phyloP scores from a whole-genome alignment of 2,329 filamentous ascomycete species.

The Pleoardoris graminearum region DNA sequence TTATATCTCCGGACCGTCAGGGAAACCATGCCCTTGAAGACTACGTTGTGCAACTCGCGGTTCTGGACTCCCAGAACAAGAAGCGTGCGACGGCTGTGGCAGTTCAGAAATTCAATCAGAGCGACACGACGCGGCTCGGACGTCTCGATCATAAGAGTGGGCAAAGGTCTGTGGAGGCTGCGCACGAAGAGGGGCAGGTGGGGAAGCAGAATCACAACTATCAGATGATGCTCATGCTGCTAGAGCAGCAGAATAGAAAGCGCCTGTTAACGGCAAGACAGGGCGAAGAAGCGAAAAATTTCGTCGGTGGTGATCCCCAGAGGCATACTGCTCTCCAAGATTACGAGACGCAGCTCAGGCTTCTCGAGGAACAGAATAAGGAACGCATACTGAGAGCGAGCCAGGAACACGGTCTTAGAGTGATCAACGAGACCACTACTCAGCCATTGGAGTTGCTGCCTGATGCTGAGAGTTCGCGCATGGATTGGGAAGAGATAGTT shows the following conservation, averaged over 20 bases:
- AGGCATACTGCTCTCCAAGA: no score
- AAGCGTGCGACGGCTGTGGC: background rate
- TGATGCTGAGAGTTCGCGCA: background rate
- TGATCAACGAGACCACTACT: no score
- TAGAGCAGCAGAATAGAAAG: no score
- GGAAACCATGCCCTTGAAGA: background rate
- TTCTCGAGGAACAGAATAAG: background rate
- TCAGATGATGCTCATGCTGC: no score
- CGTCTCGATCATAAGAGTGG: background rate
- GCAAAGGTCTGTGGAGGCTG: background rate
- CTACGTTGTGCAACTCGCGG: background rate
- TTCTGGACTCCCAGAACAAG: background rate
- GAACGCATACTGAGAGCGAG: background rate
- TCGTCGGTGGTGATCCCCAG: no score
- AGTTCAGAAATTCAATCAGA: background rate
- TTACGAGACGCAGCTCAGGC: background rate
- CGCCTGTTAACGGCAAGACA: no score
- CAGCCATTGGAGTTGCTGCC: background rate
- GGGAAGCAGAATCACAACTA: no score
- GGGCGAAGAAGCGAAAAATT: no score
- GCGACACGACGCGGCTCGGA: background rate
- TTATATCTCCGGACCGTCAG: background rate
- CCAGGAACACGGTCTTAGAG: no score
- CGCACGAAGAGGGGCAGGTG: no score
- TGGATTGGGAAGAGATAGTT: background rate